Conservation (phyloP, 2,329 filamentous ascomycete species). For the Colletotrichum sp. region DNA sequence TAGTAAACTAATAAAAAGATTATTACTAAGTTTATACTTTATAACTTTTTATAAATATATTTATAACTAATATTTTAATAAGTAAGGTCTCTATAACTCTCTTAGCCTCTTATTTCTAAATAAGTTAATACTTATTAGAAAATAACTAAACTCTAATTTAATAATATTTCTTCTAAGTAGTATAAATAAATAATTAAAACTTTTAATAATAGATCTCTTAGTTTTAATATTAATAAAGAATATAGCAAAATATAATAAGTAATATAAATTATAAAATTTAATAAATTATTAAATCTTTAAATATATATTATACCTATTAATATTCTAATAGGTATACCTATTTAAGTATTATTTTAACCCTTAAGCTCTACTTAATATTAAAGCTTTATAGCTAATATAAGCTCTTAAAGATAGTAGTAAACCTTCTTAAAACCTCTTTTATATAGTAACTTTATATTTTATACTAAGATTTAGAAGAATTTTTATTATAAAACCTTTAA, state of each 20-base stretch:
- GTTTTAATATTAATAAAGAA: no score
- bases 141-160: neutral
- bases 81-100: rapidly evolving
- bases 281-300: neutral
- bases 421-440: no score
- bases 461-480: neutral
- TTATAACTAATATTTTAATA: neutral
- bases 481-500: neutral
- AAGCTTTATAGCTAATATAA: no score
- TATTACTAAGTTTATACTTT: neutral
- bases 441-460: neutral
- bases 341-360: neutral
- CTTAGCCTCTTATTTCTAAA: rapidly evolving
- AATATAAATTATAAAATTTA: slow-evolving; percentile 32
- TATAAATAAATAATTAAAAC: no score
- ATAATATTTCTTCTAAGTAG: slow-evolving; percentile 2
- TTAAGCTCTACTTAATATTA: neutral
- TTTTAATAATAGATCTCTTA: no score
- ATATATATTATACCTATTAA: neutral
- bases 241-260: slow-evolving; percentile 22
- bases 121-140: neutral
- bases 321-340: neutral
- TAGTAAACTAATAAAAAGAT: no score
- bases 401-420: no score
- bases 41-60: neutral